These are phyloP conservation scores for Quercus lobata DNA, from an alignment of 331 rosid genomes.

Conservation along the genomic window DNA sequence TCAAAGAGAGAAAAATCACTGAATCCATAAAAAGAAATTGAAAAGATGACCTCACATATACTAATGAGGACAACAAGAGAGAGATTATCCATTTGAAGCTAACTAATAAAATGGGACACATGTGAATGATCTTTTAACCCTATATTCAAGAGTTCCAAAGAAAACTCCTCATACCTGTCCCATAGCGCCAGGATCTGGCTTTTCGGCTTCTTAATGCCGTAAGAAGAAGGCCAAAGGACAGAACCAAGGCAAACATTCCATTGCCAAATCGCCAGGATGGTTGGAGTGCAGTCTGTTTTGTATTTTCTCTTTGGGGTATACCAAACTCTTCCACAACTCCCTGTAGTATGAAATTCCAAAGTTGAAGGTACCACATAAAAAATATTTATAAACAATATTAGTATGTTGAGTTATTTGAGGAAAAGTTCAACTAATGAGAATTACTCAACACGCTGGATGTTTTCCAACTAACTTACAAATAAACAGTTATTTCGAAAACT, in stretches of 20 bases:
- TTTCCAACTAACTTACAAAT: not conserved
- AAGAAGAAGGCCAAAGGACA: conserved; percentile 88
- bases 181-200: conserved; percentile 99
- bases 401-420: not conserved
- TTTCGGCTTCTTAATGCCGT: conserved; percentile 89
- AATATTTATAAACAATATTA: not conserved
- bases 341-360: conserved; percentile 38
- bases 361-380: not conserved
- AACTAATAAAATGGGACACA: not conserved
- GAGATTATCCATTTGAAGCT: not conserved
- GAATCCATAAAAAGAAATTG: not conserved
- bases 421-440: not conserved
- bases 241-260: conserved; percentile 97
- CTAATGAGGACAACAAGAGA: not conserved
- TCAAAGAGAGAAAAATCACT: not conserved
- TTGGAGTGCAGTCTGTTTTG: conserved; percentile 50
- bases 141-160: not conserved
- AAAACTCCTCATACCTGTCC: conserved; percentile 56
- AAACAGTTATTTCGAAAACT: not conserved
- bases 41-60: not conserved
- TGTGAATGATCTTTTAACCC: not conserved
- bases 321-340: conserved; percentile 95
- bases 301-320: conserved; percentile 50
- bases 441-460: not conserved
- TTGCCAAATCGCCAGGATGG: conserved; percentile 93